Percentiles rank a stretch among this genome's conserved stretches.
These are phyloP conservation scores for Pyrus hybrid DNA, from an alignment of 331 rosid genomes.

Conservation along the genomic window DNA sequence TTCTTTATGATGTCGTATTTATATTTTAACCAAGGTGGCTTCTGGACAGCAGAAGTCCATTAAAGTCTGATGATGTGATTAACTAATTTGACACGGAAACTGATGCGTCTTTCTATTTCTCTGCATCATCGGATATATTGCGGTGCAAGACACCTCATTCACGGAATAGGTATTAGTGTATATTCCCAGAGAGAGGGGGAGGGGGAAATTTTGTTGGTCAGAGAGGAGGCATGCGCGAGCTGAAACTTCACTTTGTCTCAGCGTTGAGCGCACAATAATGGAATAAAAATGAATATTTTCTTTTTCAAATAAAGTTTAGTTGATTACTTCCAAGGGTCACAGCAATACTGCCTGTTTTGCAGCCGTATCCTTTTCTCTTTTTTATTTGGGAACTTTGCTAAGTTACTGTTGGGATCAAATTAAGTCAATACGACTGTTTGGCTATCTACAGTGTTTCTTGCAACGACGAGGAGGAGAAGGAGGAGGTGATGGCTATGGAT, in stretches of 20 bases:
- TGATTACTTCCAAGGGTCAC: background rate
- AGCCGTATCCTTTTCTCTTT: background rate
- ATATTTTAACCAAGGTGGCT: background rate
- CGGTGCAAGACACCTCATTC: background rate
- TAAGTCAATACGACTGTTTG: background rate
- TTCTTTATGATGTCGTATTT: background rate
- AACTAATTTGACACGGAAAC: slow-evolving; percentile 7
- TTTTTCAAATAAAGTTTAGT: background rate
- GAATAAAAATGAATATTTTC: background rate
- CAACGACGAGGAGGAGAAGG: background rate
- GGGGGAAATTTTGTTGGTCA: background rate
- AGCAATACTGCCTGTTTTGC: background rate
- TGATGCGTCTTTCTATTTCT: slow-evolving; percentile 7
- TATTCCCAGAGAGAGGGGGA: background rate
- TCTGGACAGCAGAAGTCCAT: background rate
- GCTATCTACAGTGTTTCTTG: slow-evolving; percentile 5
- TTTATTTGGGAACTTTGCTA: background rate
- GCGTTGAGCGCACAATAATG: background rate
- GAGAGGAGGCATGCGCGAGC: too few relatives aligned
- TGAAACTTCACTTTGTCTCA: background rate
- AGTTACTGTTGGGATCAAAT: background rate
- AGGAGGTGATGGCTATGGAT: background rate
- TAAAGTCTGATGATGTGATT: background rate
- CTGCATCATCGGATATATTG: background rate
- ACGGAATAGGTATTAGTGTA: background rate